Percentiles rank a stretch among this genome's conserved stretches.
These are phyloP conservation scores for Ulota crispa DNA, from an alignment of 225 moss, liverwort and hornwort genomes.

Conservation along the genomic window DNA sequence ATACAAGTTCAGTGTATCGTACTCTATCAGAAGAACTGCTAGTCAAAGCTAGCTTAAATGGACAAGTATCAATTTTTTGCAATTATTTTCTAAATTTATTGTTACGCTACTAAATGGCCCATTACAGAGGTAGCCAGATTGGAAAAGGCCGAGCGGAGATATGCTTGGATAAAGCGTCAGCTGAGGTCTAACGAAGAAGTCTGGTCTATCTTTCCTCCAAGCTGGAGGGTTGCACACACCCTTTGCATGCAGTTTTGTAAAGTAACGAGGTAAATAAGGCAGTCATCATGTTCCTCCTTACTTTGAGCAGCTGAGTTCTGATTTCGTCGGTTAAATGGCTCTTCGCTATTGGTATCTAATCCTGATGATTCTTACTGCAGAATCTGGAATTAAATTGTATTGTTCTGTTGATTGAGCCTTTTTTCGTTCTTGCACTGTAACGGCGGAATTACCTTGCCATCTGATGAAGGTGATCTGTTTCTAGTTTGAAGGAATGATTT, in stretches of 20 bases:
- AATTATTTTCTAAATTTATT: neutral
- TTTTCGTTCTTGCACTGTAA: neutral
- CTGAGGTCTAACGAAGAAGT: conserved; percentile 98
- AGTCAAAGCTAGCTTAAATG: neutral
- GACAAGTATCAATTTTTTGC: conserved; percentile 1
- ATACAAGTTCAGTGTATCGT: neutral
- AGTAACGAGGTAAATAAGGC: conserved; percentile 76
- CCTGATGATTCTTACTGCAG: neutral
- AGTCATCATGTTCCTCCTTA: neutral
- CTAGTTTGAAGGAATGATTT: neutral
- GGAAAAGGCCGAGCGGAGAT: conserved; percentile 95
- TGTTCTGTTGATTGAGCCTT: conserved; percentile 4
- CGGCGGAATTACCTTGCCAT: neutral
- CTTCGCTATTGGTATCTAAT: neutral
- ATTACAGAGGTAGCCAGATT: conserved; percentile 86
- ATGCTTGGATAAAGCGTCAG: conserved; percentile 99
- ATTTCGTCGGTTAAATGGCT: conserved; percentile 13
- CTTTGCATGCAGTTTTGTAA: conserved; percentile 99
- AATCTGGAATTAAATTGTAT: neutral
- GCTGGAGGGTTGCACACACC: conserved; percentile 86
- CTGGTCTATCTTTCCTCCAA: conserved; percentile 98
- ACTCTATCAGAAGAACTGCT: neutral
- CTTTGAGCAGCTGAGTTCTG: conserved; percentile 1
- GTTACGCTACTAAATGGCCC: neutral
- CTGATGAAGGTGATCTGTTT: neutral